Base-by-base conservation (phyloP, 768 basidiomycete genomes). In the Rhizopogon rudus region DNA sequence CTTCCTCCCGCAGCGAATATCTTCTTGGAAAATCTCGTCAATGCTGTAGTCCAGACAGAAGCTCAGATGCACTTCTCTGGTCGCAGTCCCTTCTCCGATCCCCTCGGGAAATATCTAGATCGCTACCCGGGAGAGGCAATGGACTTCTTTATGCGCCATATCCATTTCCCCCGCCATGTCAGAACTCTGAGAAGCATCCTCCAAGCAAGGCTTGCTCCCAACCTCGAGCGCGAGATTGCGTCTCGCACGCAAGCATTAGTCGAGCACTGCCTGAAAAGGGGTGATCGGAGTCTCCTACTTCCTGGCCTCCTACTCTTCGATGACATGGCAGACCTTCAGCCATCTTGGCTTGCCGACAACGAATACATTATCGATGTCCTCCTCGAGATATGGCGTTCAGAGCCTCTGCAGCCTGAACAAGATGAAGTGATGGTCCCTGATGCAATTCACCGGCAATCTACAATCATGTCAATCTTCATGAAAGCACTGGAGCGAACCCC, bases 1-100 rank as follows among this genome's bases (percentile, higher is more conserved):
- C 79, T 99, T 9, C 97, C 97, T 2, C 88, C 90, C 6, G 87
- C 94, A 0, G 96, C 97, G 44, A 92, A 92, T 60, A 87, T 90
- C 44, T 99, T 95, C 73, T 78, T 99, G 39, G 86, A 92, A 61
- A 83, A 83, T 48, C 81, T 98, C n/a, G 84, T 93, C 58, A 88
- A 87, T 57, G 78, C 86, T 9, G 84, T 98, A 51, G 94, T 98
- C 31, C 88, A 95, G 63, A 93, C 93, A 3, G 97, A 99, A 70
- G 81, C 89, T 0, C 83, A 87, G 56, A 85, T 99, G 75, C 91
- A 94, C 62, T 96, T 93, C 65, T 93, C 93, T 1, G 83, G 85
- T 14, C 81, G 78, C 52, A 96, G 89, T 61, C 94, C 94, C 1
- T 98, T 99, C 72, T 97, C 96, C 1, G 85, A 91, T 56, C 95